Conservation (phyloP, 2,329 filamentous ascomycete genomes). For the Verticillium nubilum region DNA sequence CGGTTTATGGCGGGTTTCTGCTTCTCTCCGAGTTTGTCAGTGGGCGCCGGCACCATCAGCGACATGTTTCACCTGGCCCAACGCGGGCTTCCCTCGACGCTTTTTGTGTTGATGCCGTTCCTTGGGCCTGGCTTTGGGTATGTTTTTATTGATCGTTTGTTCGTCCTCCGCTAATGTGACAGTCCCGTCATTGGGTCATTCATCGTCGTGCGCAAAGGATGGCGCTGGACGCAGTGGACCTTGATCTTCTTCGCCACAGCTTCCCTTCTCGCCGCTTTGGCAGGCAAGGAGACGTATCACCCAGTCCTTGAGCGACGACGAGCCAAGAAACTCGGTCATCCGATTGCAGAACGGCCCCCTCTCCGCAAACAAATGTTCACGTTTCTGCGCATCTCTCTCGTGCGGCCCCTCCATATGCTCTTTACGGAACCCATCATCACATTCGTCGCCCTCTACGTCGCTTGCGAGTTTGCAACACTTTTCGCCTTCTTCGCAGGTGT, state of each 20-base stretch:
- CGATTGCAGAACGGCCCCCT: conserved; percentile 17
- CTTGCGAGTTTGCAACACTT: conserved; percentile 45
- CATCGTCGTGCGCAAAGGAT: conserved; percentile 35
- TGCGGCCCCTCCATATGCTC: conserved; percentile 53
- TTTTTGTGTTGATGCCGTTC: conserved; percentile 47
- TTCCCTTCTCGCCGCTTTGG: conserved; percentile 32
- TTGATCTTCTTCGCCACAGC: conserved; percentile 29
- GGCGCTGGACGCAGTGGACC: conserved; percentile 50
- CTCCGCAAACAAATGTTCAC: conserved; percentile 6
- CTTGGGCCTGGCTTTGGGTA: conserved; percentile 47
- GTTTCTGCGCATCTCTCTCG: conserved; percentile 36
- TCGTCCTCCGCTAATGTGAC: conserved; percentile 7
- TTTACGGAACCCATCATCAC: conserved; percentile 58
- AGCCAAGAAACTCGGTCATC: conserved; percentile 26
- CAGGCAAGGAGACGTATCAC: conserved; percentile 48
- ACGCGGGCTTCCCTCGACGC: conserved; percentile 34
- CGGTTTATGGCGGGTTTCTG: conserved; percentile 53
- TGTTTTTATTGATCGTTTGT: conserved; percentile 11
- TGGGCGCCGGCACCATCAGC: conserved; percentile 42
- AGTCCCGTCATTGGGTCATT: conserved; percentile 45
- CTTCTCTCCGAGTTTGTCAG: conserved; percentile 41
- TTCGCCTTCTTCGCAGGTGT: conserved; percentile 49
- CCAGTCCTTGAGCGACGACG: conserved; percentile 38
- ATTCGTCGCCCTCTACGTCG: conserved; percentile 44
- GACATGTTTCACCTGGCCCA: conserved; percentile 40